Evolutionary conservation across 495 filamentous ascomycete genomes (phyloP), one percentile per base, ranked within the genome.

Genomic region (Neurospora sp.): DNA sequence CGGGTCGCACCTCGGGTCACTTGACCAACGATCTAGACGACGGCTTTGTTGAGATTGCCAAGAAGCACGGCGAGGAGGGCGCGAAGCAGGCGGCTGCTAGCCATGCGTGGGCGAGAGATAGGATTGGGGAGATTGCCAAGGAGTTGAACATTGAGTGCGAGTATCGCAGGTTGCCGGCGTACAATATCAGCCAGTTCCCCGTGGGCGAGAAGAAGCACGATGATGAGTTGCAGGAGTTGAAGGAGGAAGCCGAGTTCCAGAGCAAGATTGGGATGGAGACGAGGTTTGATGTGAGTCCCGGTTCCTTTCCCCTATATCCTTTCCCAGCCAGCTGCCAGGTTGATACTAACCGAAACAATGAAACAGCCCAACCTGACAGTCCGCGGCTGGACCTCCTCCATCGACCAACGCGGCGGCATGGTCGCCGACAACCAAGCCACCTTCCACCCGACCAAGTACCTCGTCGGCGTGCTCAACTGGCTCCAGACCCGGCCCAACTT

Each of bases 371-470:
- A 83, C 40, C 48, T 83, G 2, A 75, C 74, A 0, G 68, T 83
- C 37, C 71, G 68, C 11, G 87, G 88, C 48, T 85, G 84, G 82
- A 80, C 81, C 44, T 86, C 86, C 65, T 76, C 77, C 31, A 70
- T 80, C 9, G 85, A 88, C 72, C 87, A 88, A 71, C 84, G 86
- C 12, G 86, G 83, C 69, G 83, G 82, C 18, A 77, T 84, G 5
- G 77, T 88, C 3, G 86, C 80, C 69, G 61, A 71, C 6, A 80
- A 80, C n/a, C 87, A 90, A 76, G 88, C 86, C 0, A 85, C 87
- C 3, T 89, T 88, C 77, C 87, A 89, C 73, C 87, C 88, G 1
- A 89, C 88, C 1, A 83, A 83, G 72, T 89, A 90, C 71, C 74
- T 88, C 0, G 76, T 84, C 37, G 87, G 85, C 16, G 76, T 89